Conservation (phyloP, 2,329 filamentous ascomycete species). For the Penicillium digitatum region DNA sequence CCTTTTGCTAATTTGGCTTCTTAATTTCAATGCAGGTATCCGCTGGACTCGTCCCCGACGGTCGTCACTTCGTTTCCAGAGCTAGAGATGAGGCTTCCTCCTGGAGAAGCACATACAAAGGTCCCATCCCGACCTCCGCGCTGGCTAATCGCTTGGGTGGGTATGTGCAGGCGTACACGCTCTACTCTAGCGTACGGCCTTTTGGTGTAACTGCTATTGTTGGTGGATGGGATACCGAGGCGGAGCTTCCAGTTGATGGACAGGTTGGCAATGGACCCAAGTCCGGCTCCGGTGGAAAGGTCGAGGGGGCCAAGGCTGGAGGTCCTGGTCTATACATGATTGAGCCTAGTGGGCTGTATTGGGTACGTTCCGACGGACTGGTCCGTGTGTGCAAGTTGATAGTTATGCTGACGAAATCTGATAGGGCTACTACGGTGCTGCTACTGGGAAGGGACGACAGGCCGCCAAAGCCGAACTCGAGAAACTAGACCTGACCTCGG, state of each 20-base stretch:
- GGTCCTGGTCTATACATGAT: conserved; percentile 98
- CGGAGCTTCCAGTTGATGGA: conserved; percentile 79
- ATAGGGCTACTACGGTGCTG: conserved; percentile 91
- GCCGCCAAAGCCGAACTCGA: conserved; percentile 96
- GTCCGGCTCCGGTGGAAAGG: conserved; percentile 79
- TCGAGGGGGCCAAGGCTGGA: conserved; percentile 69
- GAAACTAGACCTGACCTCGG: conserved; percentile 84
- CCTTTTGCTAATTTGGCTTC: not conserved
- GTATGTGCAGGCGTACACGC: conserved; percentile 95
- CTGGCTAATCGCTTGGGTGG: conserved; percentile 90
- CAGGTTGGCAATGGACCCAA: conserved; percentile 79
- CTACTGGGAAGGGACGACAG: conserved; percentile 94
- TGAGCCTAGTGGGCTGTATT: conserved; percentile 93
- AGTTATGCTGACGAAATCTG: conserved; percentile 22
- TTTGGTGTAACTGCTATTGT: conserved; percentile 96
- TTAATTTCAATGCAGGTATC: conserved; percentile 61
- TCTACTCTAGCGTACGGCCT: conserved; percentile 93
- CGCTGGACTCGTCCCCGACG: conserved; percentile 90
- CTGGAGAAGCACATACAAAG: conserved; percentile 93
- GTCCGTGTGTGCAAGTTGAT: not conserved
- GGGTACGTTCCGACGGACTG: conserved; percentile 52
- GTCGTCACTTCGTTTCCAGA: conserved; percentile 88
- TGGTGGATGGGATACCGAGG: conserved; percentile 87
- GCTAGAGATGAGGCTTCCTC: conserved; percentile 87
- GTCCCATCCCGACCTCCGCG: conserved; percentile 81